Base-by-base conservation (phyloP, 768 basidiomycete genomes). In the Pisolithus marmoratus region DNA sequence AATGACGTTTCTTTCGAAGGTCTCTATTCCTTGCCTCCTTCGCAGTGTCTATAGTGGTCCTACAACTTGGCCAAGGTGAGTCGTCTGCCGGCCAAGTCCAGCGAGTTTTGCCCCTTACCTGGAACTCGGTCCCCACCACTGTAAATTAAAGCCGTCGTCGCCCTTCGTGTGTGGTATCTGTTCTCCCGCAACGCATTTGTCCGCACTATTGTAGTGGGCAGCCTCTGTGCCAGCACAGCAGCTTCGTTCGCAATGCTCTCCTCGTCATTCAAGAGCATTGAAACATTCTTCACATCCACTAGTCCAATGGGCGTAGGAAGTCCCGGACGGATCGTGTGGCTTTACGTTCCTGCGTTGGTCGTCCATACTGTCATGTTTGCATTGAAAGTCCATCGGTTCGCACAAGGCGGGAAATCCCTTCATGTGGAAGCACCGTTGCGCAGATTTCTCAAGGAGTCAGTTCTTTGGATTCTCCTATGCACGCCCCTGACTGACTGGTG, bases 381-480 rank as follows among this genome's bases (percentile, higher is more conserved):
- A 17, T 34, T 62, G 3, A 60, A 57, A 29, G 14, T 60, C 23
- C 53, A 57, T 45, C 61, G 55, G 14, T 57, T 62, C 38, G 6
- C 36, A 3, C 15, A 4, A 23, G 54, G 55, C 26, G 38, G 53
- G 2, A 38, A 42, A 6, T 31, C 45, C 17, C 19, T 49, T 53
- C 55, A 48, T 8, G 46, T 38, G 23, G 20, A 53, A 15, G 50
- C 58, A 6, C 40, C 57, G 9, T 48, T 60, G 8, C 53, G 52
- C 49, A 53, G 53, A 1, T 45, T 63, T 24, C 12, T 62, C 5
- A 63, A 63, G 34, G 61, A 62, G 61, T 58, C 38, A 43, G 58
- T 36, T 5, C n/a, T 11, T 5, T 26, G 15, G 9, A 22, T 5
- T 14, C 31, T 47, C 19, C 31, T 8, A 8, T 24, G n/a, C 27